Percentiles rank a stretch among this genome's conserved stretches.
These are phyloP conservation scores for Bertia moriformis DNA, from an alignment of 2,329 filamentous ascomycete species.

Conservation along the genomic window DNA sequence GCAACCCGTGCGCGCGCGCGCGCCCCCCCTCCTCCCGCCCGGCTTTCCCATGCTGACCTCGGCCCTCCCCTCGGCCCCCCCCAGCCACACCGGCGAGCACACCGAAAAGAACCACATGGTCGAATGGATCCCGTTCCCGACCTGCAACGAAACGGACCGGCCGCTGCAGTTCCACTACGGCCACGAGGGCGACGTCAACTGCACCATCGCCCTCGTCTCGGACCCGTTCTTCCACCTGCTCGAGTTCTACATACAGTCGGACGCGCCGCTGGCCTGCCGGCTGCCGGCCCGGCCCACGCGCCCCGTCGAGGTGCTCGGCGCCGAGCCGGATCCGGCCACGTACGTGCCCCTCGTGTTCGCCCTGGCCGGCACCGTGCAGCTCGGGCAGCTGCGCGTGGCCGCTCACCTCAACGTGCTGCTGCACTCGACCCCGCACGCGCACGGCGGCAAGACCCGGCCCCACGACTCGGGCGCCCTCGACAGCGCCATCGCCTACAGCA, in stretches of 20 bases:
- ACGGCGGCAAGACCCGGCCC: slow-evolving; percentile 32
- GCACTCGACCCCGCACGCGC: slow-evolving; percentile 43
- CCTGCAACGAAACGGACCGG: slow-evolving; percentile 72
- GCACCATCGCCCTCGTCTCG: slow-evolving; percentile 62
- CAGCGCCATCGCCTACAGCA: slow-evolving; percentile 74
- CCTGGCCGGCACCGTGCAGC: slow-evolving; percentile 74
- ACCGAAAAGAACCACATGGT: slow-evolving; percentile 70
- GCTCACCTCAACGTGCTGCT: slow-evolving; percentile 81
- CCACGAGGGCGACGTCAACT: slow-evolving; percentile 67
- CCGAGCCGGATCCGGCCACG: slow-evolving; percentile 31
- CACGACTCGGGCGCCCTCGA: slow-evolving; percentile 69
- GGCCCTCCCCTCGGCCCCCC: not conserved
- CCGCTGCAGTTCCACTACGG: slow-evolving; percentile 81
- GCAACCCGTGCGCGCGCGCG: slow-evolving; percentile 60
- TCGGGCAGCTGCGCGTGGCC: slow-evolving; percentile 78
- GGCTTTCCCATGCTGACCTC: slow-evolving; percentile 1
- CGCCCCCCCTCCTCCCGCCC: slow-evolving; percentile 9
- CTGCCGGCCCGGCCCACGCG: slow-evolving; percentile 62
- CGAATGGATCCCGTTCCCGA: slow-evolving; percentile 80
- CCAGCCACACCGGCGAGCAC: slow-evolving; percentile 76
- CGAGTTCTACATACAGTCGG: slow-evolving; percentile 96
- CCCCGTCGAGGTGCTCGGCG: slow-evolving; percentile 37
- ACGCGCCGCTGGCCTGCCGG: slow-evolving; percentile 82
- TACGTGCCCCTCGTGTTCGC: slow-evolving; percentile 81
- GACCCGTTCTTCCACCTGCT: slow-evolving; percentile 77